phyloP scores from a whole-genome alignment of 139 green algal genomes.

The Coelastrella sp. region DNA sequence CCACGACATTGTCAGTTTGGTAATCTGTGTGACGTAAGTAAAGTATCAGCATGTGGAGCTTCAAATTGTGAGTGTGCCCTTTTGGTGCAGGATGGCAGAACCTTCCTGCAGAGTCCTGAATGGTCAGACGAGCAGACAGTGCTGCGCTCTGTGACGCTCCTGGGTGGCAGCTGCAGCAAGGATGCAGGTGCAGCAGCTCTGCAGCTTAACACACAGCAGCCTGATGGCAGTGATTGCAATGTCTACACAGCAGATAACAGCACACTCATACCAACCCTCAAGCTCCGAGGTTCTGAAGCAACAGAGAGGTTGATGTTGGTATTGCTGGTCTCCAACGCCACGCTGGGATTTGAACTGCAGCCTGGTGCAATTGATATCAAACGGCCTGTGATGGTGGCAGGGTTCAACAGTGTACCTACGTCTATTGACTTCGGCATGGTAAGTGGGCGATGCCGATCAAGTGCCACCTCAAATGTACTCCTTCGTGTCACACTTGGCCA shows the following conservation, averaged over 20 bases:
- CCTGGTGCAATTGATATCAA: neutral
- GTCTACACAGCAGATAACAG: constrained; percentile 10
- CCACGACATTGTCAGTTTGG: too few species aligned
- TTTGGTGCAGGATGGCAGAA: constrained; percentile 18
- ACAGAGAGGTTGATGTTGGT: constrained; percentile 7
- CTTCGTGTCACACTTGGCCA: too few species aligned
- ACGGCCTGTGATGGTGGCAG: neutral
- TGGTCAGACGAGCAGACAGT: neutral
- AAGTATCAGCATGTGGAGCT: too few species aligned
- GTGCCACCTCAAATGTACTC: too few species aligned
- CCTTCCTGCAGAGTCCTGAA: constrained; percentile 9
- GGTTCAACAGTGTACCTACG: neutral
- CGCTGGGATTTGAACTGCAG: neutral
- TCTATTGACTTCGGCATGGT: constrained; percentile 40
- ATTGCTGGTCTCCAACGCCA: neutral
- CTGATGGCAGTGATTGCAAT: neutral
- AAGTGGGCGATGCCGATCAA: too few species aligned
- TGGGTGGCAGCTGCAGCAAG: neutral
- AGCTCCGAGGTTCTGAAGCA: neutral
- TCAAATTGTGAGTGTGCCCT: too few species aligned
- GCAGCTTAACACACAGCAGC: neutral
- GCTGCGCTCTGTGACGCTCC: constrained; percentile 8
- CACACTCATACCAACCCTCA: constrained; percentile 9
- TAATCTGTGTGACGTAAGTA: too few species aligned
- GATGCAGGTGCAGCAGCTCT: neutral